Conservation (phyloP, 345 rosid species). For the Euphorbia lathyris region DNA sequence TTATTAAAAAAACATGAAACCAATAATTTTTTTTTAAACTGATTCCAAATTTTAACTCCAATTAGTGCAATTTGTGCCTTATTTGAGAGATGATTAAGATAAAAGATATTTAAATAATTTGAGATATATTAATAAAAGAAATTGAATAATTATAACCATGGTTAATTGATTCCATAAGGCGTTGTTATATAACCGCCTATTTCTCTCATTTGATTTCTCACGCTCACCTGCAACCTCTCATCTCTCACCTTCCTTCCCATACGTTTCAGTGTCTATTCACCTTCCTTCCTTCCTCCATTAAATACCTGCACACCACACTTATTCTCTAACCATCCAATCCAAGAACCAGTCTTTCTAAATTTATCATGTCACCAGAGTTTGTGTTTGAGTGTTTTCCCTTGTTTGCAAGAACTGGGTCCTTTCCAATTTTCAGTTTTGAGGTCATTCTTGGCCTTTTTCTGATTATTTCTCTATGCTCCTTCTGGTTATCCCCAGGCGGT, state of each 20-base stretch:
- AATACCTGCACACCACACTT: background rate
- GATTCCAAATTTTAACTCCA: too few relatives aligned
- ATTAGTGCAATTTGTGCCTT: too few relatives aligned
- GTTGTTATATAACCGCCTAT: conserved; percentile 7
- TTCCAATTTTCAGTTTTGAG: conserved; percentile 29
- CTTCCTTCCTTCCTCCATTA: background rate
- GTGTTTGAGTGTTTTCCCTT: conserved; percentile 16
- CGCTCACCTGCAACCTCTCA: conserved; percentile 10
- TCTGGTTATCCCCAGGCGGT: conserved; percentile 56
- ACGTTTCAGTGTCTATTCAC: conserved; percentile 4
- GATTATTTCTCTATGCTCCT: conserved; percentile 34
- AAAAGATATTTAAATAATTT: background rate
- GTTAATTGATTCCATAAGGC: background rate
- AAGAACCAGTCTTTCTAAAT: too few relatives aligned
- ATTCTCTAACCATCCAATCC: background rate
- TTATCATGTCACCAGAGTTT: conserved; percentile 13
- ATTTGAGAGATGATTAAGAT: too few relatives aligned
- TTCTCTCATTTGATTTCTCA: background rate
- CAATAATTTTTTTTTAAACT: too few relatives aligned
- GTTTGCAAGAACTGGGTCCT: conserved; percentile 10
- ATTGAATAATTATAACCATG: too few relatives aligned
- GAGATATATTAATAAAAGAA: too few relatives aligned
- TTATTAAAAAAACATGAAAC: too few relatives aligned
- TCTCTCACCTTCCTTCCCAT: background rate
- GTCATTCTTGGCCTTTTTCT: conserved; percentile 28